These are phyloP conservation scores for Flaveria floridana DNA, from an alignment of 140 eudicot genomes.

Conservation along the genomic window DNA sequence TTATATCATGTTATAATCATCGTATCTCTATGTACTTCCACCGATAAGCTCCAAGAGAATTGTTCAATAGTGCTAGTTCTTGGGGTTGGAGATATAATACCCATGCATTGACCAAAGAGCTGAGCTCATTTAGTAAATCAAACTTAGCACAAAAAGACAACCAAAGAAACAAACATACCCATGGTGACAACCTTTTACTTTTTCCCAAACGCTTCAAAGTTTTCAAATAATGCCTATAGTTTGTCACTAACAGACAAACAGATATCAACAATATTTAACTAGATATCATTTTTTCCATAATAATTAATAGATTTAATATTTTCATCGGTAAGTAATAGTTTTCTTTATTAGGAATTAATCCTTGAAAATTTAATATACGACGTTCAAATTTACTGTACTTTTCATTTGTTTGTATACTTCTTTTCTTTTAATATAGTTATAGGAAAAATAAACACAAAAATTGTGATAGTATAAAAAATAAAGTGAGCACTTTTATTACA, in stretches of 20 bases:
- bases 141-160: constrained; percentile 49
- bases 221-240: constrained; percentile 20
- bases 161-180: constrained; percentile 70
- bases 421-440: not conserved
- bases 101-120: constrained; percentile 36
- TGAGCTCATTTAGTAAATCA: constrained; percentile 17
- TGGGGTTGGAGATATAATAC: constrained; percentile 26
- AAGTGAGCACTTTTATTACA: not conserved
- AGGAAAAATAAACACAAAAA: too few relatives aligned
- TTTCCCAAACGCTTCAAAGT: constrained; percentile 48
- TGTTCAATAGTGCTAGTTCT: constrained; percentile 31
- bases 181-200: constrained; percentile 83
- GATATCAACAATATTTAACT: not conserved
- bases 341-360: not conserved
- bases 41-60: constrained; percentile 23
- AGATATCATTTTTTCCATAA: not conserved
- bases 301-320: too few relatives aligned
- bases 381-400: not conserved
- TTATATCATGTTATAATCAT: not conserved
- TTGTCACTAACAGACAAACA: constrained; percentile 18
- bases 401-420: too few relatives aligned
- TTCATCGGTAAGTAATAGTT: not conserved
- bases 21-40: not conserved
- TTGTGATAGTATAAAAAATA: not conserved
- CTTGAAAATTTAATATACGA: not conserved